phyloP scores from a whole-genome alignment of 768 basidiomycete species.

The Lentinula raphanica region DNA sequence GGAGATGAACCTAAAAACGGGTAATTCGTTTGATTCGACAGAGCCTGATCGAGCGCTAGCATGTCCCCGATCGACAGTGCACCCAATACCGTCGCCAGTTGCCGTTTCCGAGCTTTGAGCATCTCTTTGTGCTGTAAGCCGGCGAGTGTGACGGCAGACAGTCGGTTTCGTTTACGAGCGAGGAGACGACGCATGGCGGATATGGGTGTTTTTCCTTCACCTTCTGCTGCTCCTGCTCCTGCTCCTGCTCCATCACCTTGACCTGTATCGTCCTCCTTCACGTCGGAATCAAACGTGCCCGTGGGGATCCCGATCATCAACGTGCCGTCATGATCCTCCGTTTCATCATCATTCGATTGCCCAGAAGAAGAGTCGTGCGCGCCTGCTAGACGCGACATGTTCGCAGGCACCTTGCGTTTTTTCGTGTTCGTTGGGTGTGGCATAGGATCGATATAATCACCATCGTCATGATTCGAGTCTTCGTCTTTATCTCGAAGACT shows the following conservation, averaged over 20 bases:
- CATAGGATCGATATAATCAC: conserved; percentile 63
- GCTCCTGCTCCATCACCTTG: neutral
- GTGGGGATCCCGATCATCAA: neutral
- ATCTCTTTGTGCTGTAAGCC: conserved; percentile 74
- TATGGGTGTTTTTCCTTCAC: conserved; percentile 8
- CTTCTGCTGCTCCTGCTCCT: neutral
- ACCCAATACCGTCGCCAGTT: conserved; percentile 66
- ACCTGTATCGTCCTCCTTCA: neutral
- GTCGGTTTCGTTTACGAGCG: conserved; percentile 38
- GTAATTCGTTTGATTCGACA: neutral
- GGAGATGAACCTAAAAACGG: neutral
- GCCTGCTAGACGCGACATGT: conserved; percentile 44
- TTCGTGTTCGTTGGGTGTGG: conserved; percentile 81
- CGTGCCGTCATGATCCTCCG: conserved; percentile 18
- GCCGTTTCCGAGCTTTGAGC: conserved; percentile 61
- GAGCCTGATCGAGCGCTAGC: conserved; percentile 14
- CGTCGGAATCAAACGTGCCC: neutral
- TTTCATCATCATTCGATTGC: conserved; percentile 17
- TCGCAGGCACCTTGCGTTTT: conserved; percentile 82
- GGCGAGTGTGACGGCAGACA: conserved; percentile 54
- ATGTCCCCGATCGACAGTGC: conserved; percentile 42
- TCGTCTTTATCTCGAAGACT: conserved; percentile 23
- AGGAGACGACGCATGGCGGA: conserved; percentile 10
- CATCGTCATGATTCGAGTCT: conserved; percentile 47
- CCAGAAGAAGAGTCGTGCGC: conserved; percentile 32